These are phyloP conservation scores for Aspergillus taichungensis DNA, from an alignment of 495 filamentous ascomycete species.

Conservation along the genomic window DNA sequence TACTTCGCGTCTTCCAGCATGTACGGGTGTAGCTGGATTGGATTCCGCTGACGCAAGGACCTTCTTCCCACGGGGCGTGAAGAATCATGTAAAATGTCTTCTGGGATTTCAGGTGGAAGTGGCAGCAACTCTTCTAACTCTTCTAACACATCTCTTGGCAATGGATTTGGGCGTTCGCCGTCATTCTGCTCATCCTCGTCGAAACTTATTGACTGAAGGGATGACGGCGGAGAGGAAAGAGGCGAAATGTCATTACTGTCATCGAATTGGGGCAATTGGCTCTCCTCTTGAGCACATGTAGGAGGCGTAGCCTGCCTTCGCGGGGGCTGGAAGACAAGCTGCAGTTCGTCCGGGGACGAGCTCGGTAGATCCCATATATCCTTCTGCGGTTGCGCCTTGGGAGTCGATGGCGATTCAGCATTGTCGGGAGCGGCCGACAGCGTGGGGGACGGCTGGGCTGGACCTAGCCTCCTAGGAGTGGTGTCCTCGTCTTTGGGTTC, in stretches of 20 bases:
- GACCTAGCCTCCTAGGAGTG: not conserved
- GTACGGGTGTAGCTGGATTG: slow-evolving; percentile 71
- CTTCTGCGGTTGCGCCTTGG: slow-evolving; percentile 3
- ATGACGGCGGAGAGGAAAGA: slow-evolving; percentile 35
- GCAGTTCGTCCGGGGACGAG: slow-evolving; percentile 31
- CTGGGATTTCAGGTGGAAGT: slow-evolving; percentile 19
- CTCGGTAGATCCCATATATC: slow-evolving; percentile 16
- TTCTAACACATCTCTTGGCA: slow-evolving; percentile 7
- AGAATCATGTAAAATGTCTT: slow-evolving; percentile 24
- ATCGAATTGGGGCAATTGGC: not conserved
- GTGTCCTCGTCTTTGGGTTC: not conserved
- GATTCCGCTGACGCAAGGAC: slow-evolving; percentile 57
- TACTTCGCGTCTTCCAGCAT: slow-evolving; percentile 60
- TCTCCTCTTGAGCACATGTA: not conserved
- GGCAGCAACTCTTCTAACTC: slow-evolving; percentile 3
- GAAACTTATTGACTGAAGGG: slow-evolving; percentile 9
- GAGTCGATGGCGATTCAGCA: slow-evolving; percentile 8
- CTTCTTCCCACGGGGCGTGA: slow-evolving; percentile 22
- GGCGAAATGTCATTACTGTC: slow-evolving; percentile 26
- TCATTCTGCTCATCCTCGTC: slow-evolving; percentile 3
- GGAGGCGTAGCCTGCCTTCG: slow-evolving; percentile 4
- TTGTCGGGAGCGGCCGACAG: slow-evolving; percentile 1
- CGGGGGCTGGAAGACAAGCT: slow-evolving; percentile 11
- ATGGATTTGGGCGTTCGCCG: not conserved
- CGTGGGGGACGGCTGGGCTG: not conserved